These are phyloP conservation scores for Colletotrichum neosansevieriae DNA, from an alignment of 2,329 filamentous ascomycete genomes.

Conservation along the genomic window DNA sequence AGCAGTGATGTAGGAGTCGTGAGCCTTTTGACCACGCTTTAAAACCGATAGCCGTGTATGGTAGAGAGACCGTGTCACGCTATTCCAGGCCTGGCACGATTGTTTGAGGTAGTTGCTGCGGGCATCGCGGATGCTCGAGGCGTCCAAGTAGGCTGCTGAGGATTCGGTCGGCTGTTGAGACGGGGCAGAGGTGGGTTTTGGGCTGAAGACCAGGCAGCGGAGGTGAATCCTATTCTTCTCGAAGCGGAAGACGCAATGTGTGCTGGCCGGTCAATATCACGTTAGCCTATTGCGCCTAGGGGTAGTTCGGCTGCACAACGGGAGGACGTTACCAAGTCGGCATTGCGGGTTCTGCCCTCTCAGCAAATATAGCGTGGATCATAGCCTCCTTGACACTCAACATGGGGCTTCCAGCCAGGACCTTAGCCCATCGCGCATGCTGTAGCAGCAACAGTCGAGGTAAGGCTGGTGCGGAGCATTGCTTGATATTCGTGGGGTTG, in stretches of 20 bases:
- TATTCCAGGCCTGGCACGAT: not conserved
- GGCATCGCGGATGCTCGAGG: not conserved
- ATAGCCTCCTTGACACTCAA: constrained; percentile 4
- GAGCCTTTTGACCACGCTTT: not conserved
- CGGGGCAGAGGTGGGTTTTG: not conserved
- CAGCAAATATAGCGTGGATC: not conserved
- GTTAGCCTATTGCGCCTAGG: not conserved
- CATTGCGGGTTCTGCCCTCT: not conserved
- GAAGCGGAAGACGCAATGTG: not conserved
- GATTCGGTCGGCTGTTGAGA: not conserved
- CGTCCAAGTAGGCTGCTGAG: not conserved
- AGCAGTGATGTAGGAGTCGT: constrained; percentile 6
- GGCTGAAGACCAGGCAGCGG: not conserved
- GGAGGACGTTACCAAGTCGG: not conserved
- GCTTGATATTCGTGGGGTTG: not conserved
- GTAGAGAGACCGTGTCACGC: constrained; percentile 1
- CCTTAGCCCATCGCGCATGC: not conserved
- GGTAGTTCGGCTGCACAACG: not conserved
- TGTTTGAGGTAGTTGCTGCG: not conserved
- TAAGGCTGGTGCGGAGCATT: not conserved
- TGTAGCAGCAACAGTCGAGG: not conserved
- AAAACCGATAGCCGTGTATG: not conserved
- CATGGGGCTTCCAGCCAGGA: not conserved
- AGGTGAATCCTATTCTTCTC: not conserved
- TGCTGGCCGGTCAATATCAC: not conserved